phyloP scores from a whole-genome alignment of 176 grass and related monocot genomes.

The Eragrostis nindensis region DNA sequence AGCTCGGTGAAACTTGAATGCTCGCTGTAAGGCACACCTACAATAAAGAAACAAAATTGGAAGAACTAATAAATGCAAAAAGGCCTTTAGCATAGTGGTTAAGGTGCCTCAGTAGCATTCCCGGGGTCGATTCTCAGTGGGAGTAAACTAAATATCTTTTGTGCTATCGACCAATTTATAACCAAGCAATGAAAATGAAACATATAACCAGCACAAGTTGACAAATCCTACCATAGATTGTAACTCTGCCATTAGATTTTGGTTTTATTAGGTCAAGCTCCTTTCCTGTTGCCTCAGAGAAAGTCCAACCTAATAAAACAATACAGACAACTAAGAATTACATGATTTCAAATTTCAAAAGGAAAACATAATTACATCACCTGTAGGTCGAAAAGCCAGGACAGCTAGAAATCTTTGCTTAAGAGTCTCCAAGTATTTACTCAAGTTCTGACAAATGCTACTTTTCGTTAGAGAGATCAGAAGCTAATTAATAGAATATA shows the following conservation, averaged over 20 bases:
- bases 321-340: conserved; percentile 10
- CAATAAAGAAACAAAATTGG: conserved; percentile 42
- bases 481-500: conserved; percentile 12
- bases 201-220: background rate
- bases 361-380: conserved; percentile 22
- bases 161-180: conserved; percentile 17
- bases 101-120: too few relatives aligned
- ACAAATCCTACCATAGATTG: conserved; percentile 67
- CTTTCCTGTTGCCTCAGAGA: conserved; percentile 58
- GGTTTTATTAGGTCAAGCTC: conserved; percentile 82
- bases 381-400: conserved; percentile 84
- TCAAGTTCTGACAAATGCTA: conserved; percentile 57
- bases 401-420: conserved; percentile 26
- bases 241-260: conserved; percentile 61
- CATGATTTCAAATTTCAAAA: conserved; percentile 17
- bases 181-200: conserved; percentile 3
- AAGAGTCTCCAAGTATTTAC: conserved; percentile 15
- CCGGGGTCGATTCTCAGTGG: too few relatives aligned
- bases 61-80: too few relatives aligned
- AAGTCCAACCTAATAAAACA: conserved; percentile 71
- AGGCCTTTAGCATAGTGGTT: too few relatives aligned
- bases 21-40: conserved; percentile 82
- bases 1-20: conserved; percentile 83
- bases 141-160: background rate
- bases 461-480: conserved; percentile 28